Base-by-base conservation (phyloP, 768 basidiomycete species). In the Gymnopilus dilepis region DNA sequence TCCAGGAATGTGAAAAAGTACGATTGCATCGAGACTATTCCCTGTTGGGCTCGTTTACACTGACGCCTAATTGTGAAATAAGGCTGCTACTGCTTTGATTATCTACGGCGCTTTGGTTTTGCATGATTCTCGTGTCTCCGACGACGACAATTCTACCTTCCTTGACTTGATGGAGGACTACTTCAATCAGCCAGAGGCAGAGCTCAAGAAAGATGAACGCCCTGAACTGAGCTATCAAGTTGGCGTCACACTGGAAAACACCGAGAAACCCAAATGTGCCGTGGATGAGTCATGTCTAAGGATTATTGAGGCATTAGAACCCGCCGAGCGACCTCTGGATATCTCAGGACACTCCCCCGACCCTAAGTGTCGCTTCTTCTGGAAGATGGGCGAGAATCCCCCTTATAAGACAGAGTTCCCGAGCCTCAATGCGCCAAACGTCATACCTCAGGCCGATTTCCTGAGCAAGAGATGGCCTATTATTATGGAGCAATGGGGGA, bases 201-300 rank as follows among this genome's bases (percentile, higher is more conserved):
- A 78, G 0, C 78, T 98, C 58, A 80, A 83, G 78, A 80, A 84
- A 65, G 96, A 98, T 64, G 89, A 93, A 71, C 85, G 88, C 17
- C 93, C 94, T 0, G 93, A 97, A 66, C 78, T 93, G 11, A 87
- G 91, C 58, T 98, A 94, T 74, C 96, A 98, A 76, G 88, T 94
- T 41, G 95, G 96, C 2, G 94, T 95, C 4, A 97, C 95, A 4
- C 86, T 97, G n/a, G 94, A 96, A 76, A 95, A 96, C 73, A 98
- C 95, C 2, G 96, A 97, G 77, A 94, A 93, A 69, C 90, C 91
- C 37, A 92, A 87, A 72, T 94, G 92, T 72, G 91, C 92, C 4
- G 88, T 86, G 9, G 85, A 95, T 69, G 89, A 91, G 50, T 87
- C 91, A 11, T 99, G 96, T 71, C 81, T 93, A 41, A 79, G 80